Evolutionary conservation across 768 basidiomycete species (phyloP), one percentile per base, ranked within the genome.

Genomic region (Lentinula boryana): DNA sequence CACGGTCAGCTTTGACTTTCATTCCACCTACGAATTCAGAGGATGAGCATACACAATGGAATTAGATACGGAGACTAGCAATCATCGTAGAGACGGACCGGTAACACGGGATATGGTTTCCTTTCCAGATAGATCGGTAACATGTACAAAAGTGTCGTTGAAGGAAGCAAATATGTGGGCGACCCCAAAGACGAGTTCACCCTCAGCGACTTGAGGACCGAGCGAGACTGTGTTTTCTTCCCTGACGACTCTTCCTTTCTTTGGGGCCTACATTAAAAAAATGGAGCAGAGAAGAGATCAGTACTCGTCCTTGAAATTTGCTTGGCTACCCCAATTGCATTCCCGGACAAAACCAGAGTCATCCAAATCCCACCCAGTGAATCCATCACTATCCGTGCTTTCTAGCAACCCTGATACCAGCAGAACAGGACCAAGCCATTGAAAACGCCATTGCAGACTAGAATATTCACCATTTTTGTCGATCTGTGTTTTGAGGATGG

Each of bases 1-100:
- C 97, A 78, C 97, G 91, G 78, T 99, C 97, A 12, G 96, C 97
- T 83, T 98, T 99, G 79, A 99, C 97, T 82, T 98, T 98, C 97
- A 98, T 98, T 63, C 97, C 97, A 75, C 93, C 93, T 91, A 58
- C 4, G 33, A 16, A 33, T 35, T 31, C 18, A 15, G 38, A 62
- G 36, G 9, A 36, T 59, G 58, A 48, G 18, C 32, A 38, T 8
- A 12, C 27, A 21, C 18, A 58, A 58, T 61, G 13, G 8, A 27
- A 15, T 15, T 27, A 27, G 27, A 27, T 27, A 27, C 27, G 0
- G 27, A 27, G 2, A 27, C 27, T 3, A 27, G 27, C 3, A 36
- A 52, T 8, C 27, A 53, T 18, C 43, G 43, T 18, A 44, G 23
- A 18, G 8, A 77, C 84, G 68, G 61, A 90, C 95, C 95, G 67